phyloP scores from a whole-genome alignment of 768 basidiomycete genomes.

The Melanogaster broomeanus region DNA sequence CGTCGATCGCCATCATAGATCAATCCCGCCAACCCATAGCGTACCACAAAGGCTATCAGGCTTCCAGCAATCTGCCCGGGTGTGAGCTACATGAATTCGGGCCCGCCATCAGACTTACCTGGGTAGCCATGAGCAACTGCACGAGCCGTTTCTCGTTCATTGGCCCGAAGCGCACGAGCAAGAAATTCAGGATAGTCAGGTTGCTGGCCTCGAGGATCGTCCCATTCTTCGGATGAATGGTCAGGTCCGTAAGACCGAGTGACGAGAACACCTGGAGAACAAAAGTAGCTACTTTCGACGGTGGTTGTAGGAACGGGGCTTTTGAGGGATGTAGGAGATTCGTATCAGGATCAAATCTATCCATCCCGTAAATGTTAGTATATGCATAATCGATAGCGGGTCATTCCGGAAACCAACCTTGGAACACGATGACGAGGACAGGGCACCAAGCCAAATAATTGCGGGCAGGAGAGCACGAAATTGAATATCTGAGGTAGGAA shows the following conservation, averaged over 20 bases:
- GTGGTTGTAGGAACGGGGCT: conserved; percentile 57
- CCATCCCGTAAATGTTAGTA: background rate
- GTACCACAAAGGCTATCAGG: conserved; percentile 75
- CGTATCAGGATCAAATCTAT: conserved; percentile 73
- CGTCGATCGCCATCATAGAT: conserved; percentile 92
- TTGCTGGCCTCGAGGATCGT: conserved; percentile 77
- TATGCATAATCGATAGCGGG: background rate
- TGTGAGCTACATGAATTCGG: conserved; percentile 5
- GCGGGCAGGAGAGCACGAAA: conserved; percentile 91
- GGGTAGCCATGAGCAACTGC: conserved; percentile 68
- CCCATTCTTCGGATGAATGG: conserved; percentile 52
- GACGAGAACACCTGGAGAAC: conserved; percentile 60
- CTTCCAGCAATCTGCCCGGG: conserved; percentile 66
- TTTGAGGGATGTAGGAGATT: conserved; percentile 81
- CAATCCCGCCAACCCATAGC: conserved; percentile 88
- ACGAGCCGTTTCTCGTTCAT: conserved; percentile 85
- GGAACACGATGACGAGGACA: conserved; percentile 96
- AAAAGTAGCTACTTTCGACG: conserved; percentile 52
- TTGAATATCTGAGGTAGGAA: conserved; percentile 99
- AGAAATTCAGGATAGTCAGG: conserved; percentile 86
- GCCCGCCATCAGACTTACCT: conserved; percentile 47
- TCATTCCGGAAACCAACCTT: conserved; percentile 48
- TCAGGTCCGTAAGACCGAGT: conserved; percentile 69
- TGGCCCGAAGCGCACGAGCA: conserved; percentile 78
- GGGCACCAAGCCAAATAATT: conserved; percentile 90